Base-by-base conservation (phyloP, 208 protist genomes). In the Endotrypanum monterogeii region DNA sequence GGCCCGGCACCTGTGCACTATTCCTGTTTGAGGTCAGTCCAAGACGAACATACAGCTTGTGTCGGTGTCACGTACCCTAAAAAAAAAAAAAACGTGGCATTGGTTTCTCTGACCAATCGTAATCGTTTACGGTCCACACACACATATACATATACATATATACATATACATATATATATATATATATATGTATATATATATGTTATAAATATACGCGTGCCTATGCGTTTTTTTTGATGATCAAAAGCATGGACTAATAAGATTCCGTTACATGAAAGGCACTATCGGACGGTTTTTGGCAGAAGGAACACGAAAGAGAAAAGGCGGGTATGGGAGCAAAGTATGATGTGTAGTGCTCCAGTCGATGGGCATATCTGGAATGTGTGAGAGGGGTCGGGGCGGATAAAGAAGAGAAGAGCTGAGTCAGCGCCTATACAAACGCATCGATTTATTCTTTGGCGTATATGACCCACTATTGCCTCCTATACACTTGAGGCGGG, bases 241-340 rank as follows among this genome's bases (percentile, higher is more conserved):
- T 11, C 37, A 16, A 25, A 18, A 18, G 12, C 30, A 39, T 23
- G 48, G 25, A 30, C 39, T 28, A 25, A 52, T n/a, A 48, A 9
- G 41, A 8, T n/a, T 25, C 12, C 44, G 8, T 14, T 48, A 11
- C 5, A 1, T 48, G 12, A 12, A 52, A 7, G 23, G 2, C 6
- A 44, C 39, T 35, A n/a, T 25, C 18, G 11, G 1, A 66, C 2
- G 61, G 5, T 18, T 11, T 20, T 46, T 23, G 16, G 32, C 57
- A 62, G 72, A 48, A 55, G 50, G 23, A 58, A 50, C n/a, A n/a
- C n/a, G n/a, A n/a, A n/a, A n/a, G n/a, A 62, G 37, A 56, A 4
- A 52, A 58, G 41, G 46, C 11, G 67, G 11, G 20, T 20, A 44
- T 28, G 25, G 14, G 69, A 73, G 30, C 25, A 48, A 57, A 37